phyloP scores from a whole-genome alignment of 805 yeast species.

The Brettanomyces bruxellensis region DNA sequence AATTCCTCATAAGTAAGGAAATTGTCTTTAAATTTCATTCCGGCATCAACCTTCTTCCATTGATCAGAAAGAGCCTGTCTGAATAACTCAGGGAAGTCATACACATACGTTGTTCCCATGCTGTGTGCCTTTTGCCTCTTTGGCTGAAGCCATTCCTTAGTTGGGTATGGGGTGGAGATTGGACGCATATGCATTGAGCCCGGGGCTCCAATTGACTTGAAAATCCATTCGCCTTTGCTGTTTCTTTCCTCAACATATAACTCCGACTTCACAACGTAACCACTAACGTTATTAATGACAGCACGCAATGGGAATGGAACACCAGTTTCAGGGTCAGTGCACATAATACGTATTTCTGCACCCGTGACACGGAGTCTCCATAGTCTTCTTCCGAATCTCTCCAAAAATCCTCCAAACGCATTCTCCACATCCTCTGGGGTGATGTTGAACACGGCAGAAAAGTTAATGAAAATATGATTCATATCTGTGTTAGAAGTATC shows the following conservation, averaged over 20 bases:
- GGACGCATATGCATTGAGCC: conserved; percentile 98
- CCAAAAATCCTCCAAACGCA: conserved; percentile 96
- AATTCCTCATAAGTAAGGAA: conserved; percentile 74
- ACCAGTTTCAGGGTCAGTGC: conserved; percentile 82
- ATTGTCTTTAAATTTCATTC: conserved; percentile 60
- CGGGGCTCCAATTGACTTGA: conserved; percentile 89
- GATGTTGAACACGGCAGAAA: conserved; percentile 90
- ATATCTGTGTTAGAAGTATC: conserved; percentile 93
- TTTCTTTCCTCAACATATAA: conserved; percentile 91
- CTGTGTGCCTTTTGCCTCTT: conserved; percentile 97
- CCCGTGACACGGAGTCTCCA: conserved; percentile 96
- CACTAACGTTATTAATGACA: conserved; percentile 90
- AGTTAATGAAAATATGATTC: conserved; percentile 95
- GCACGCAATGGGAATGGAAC: conserved; percentile 94
- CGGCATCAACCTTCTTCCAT: conserved; percentile 66
- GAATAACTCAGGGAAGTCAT: conserved; percentile 98
- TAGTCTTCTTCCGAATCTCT: conserved; percentile 92
- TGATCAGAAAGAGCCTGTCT: conserved; percentile 79
- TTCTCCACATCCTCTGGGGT: conserved; percentile 94
- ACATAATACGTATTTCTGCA: conserved; percentile 94
- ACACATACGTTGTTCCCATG: conserved; percentile 96
- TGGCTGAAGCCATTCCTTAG: conserved; percentile 96
- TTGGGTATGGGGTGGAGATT: conserved; percentile 92
- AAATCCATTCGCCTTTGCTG: conserved; percentile 91
- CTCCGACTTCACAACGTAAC: conserved; percentile 94